Conservation (phyloP, 345 rosid genomes). For the Gossypium ekmanianum region DNA sequence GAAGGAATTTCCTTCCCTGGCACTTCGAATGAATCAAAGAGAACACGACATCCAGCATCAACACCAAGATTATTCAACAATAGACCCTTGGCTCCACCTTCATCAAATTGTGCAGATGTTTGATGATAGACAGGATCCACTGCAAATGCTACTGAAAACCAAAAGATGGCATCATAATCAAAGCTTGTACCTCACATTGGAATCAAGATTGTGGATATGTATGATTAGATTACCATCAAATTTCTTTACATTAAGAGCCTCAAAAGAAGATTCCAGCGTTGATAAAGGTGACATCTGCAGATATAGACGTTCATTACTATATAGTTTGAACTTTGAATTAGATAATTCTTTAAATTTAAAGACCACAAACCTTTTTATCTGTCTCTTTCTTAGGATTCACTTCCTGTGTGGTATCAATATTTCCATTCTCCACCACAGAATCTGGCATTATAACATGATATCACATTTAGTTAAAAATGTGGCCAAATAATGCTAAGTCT, state of each 20-base stretch:
- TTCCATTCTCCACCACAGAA: slow-evolving; percentile 37
- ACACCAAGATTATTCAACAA: slow-evolving; percentile 88
- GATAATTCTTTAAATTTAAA: slow-evolving; percentile 8
- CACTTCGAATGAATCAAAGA: slow-evolving; percentile 81
- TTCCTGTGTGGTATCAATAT: slow-evolving; percentile 38
- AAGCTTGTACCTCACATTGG: slow-evolving; percentile 14
- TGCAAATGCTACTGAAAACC: slow-evolving; percentile 73
- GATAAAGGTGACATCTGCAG: slow-evolving; percentile 81
- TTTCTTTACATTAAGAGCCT: slow-evolving; percentile 77
- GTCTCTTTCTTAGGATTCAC: slow-evolving; percentile 56
- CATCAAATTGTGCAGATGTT: slow-evolving; percentile 96
- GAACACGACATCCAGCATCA: slow-evolving; percentile 79
- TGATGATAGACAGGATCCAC: slow-evolving; percentile 97
- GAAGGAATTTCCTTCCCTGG: slow-evolving; percentile 63
- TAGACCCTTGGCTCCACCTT: slow-evolving; percentile 93
- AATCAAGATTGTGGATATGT: slow-evolving; percentile 15
- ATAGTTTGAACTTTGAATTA: not conserved
- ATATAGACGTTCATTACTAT: slow-evolving; percentile 26
- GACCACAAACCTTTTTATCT: slow-evolving; percentile 60
- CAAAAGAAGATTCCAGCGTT: slow-evolving; percentile 79
- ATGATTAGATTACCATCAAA: slow-evolving; percentile 57
- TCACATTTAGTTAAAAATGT: slow-evolving; percentile 13
- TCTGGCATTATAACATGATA: slow-evolving; percentile 34
- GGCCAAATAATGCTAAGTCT: slow-evolving; percentile 11
- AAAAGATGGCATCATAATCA: slow-evolving; percentile 20